Evolutionary conservation across 169 alveolate species (phyloP), one percentile per base, ranked within the genome.

Genomic region (Plasmodium inui): DNA sequence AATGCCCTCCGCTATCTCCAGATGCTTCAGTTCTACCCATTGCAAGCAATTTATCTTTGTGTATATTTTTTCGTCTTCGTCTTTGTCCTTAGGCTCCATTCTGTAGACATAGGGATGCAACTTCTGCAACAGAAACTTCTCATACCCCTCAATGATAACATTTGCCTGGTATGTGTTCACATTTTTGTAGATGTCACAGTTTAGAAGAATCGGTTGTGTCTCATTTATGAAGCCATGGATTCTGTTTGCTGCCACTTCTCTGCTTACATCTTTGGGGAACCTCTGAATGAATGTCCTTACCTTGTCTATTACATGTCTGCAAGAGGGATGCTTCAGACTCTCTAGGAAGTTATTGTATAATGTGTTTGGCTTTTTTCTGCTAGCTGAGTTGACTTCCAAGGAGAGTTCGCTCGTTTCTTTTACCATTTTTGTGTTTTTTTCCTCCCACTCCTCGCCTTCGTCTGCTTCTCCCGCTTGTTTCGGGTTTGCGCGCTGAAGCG

Each of bases 331-430:
- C 94, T 97, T 97, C 74, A 97, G 73, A 14, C 96, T 88, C 34
- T 95, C 97, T 71, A 97, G 93, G 57, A 97, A 97, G 28, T 93
- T 86, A 53, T 96, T 97, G 79, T 97, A 97, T 8, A 97, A 94
- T 14, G 98, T 95, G 30, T 95, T 71, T 22, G 94, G 82, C 74
- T 95, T 95, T 50, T 80, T 76, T 37, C 91, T 89, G 19, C 34
- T 19, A 5, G 14, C 28, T 32, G 94, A 37, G 44, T 57, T 55
- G 2, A 71, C n/a, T 44, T 74, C 76, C 19, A 61, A 41, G 8
- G 78, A 19, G 14, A 28, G 3, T 80, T 22, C 83, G 57, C 22
- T 22, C 12, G n/a, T 70, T 26, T 57, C 72, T 19, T 71, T 32
- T 67, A 22, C 14, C 46, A 34, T 34, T 22, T 44, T 74, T 50